These are phyloP conservation scores for Pyropia haitanensis DNA, from an alignment of 23 red algal species.

Conservation along the genomic window DNA sequence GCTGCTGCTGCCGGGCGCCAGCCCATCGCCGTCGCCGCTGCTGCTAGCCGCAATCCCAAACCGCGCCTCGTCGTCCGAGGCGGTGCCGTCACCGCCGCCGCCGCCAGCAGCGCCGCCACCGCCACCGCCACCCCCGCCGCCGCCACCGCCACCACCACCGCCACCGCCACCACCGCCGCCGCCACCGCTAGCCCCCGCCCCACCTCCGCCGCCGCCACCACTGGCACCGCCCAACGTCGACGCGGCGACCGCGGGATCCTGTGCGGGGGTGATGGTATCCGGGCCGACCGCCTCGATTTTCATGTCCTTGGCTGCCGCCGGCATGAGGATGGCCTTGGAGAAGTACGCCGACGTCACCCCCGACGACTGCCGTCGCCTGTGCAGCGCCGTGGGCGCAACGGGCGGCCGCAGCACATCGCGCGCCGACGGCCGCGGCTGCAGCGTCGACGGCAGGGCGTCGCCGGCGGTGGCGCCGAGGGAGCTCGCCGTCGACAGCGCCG, in stretches of 20 bases:
- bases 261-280: conserved; percentile 15
- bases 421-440: conserved; percentile 9
- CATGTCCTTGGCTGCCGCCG: conserved; percentile 4
- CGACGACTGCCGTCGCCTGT: conserved; percentile 9
- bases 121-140: background rate
- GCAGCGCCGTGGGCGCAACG: background rate
- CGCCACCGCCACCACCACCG: background rate
- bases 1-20: no score
- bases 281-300: conserved; percentile 12
- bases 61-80: no score
- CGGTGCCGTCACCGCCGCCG: no score
- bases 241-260: conserved; percentile 10
- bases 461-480: conserved; percentile 2
- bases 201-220: conserved; percentile 4
- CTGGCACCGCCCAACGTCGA: background rate
- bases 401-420: background rate
- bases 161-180: background rate
- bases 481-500: no score
- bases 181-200: background rate
- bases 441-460: conserved; percentile 12
- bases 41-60: no score
- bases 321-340: conserved; percentile 50
- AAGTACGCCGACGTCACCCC: conserved; percentile 15
- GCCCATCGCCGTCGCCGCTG: no score
- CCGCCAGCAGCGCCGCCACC: no score